phyloP scores from a whole-genome alignment of 148 eudicot genomes.

The Arbutus unedo region DNA sequence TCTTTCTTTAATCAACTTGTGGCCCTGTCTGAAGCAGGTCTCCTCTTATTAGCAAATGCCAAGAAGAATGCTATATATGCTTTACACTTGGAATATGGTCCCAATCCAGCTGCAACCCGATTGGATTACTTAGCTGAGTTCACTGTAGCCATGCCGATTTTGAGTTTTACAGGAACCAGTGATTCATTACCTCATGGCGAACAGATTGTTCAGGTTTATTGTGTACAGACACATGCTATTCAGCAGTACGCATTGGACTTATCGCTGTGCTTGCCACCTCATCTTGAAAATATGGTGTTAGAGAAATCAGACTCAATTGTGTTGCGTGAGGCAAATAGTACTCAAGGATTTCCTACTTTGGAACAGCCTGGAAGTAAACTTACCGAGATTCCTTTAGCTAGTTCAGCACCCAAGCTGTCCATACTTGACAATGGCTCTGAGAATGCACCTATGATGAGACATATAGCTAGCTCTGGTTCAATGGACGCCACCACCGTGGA shows the following conservation, averaged over 20 bases:
- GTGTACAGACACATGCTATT: constrained; percentile 99
- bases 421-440: constrained; percentile 34
- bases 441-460: constrained; percentile 36
- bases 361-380: constrained; percentile 59
- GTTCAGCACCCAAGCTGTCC: constrained; percentile 45
- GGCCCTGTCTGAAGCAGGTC: constrained; percentile 79
- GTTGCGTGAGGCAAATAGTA: constrained; percentile 44
- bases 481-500: constrained; percentile 42
- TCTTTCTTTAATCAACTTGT: constrained; percentile 93
- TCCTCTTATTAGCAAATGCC: constrained; percentile 90
- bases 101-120: constrained; percentile 68
- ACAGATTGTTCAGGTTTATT: constrained; percentile 81
- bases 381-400: constrained; percentile 39
- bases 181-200: constrained; percentile 72
- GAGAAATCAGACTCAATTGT: constrained; percentile 65
- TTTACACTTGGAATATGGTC: constrained; percentile 85
- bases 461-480: constrained; percentile 41
- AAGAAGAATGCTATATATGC: constrained; percentile 96
- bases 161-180: constrained; percentile 95
- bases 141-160: constrained; percentile 96
- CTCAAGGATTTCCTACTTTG: constrained; percentile 37
- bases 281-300: constrained; percentile 47
- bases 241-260: constrained; percentile 97
- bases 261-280: constrained; percentile 88
- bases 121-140: constrained; percentile 97